A percentile compares a stretch with the other conserved stretches of the same genome.
phyloP scores from a whole-genome alignment of 2,329 filamentous ascomycete genomes.

The Emericellopsis atlantica region DNA sequence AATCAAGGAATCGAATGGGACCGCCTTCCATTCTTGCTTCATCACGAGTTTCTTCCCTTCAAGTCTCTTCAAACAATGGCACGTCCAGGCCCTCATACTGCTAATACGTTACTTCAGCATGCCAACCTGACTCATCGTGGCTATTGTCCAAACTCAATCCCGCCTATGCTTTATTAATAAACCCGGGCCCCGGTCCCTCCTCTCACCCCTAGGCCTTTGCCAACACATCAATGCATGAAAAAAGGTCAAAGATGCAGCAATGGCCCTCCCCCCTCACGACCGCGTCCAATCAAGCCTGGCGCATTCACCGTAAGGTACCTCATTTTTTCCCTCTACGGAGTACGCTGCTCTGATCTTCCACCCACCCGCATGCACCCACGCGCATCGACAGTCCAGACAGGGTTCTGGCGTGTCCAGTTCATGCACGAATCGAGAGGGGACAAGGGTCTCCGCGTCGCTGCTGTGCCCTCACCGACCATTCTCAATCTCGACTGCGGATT shows the following conservation, averaged over 20 bases:
- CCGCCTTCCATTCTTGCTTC: no score
- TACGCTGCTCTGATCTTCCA: slow-evolving; percentile 2
- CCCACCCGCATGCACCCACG: slow-evolving; percentile 1
- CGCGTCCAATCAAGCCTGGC: slow-evolving; percentile 10
- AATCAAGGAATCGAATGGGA: no score
- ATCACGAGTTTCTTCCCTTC: no score
- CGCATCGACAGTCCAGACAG: slow-evolving; percentile 1
- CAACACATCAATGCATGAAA: slow-evolving; percentile 69
- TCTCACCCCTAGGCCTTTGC: slow-evolving; percentile 34
- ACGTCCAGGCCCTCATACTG: no score
- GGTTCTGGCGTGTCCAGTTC: slow-evolving; percentile 13
- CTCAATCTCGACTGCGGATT: no score
- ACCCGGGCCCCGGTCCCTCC: slow-evolving; percentile 4
- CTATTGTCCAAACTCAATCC: no score
- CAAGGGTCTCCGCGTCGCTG: no score
- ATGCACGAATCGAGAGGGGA: slow-evolving; percentile 13
- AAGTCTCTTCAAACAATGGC: no score
- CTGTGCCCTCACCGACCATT: no score
- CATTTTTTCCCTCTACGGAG: not conserved
- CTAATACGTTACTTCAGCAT: no score
- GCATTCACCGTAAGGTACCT: slow-evolving; percentile 8
- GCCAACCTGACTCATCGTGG: no score
- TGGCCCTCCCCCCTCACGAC: slow-evolving; percentile 7
- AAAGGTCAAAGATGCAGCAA: not conserved
- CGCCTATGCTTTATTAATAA: slow-evolving; percentile 24